Conservation (phyloP, 441 rosid species). For the Adansonia rubrostipa region DNA sequence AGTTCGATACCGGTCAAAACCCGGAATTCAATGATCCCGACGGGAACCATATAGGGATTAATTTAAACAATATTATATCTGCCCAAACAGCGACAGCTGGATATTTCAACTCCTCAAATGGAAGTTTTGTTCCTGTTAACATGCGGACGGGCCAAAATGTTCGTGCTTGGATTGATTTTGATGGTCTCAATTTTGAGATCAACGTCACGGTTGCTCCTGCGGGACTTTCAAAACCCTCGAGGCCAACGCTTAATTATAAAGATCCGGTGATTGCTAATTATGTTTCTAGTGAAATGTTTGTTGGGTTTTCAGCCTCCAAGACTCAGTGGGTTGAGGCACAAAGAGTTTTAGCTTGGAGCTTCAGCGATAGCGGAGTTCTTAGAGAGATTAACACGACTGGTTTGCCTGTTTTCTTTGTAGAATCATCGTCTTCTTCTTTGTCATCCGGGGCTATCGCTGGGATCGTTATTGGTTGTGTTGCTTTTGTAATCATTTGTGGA, state of each 20-base stretch:
- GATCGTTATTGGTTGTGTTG: conserved; percentile 49
- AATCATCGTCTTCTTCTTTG: conserved; percentile 45
- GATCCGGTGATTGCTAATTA: conserved; percentile 64
- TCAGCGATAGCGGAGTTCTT: conserved; percentile 53
- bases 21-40: conserved; percentile 66
- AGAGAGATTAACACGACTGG: conserved; percentile 64
- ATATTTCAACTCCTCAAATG: conserved; percentile 57
- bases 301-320: conserved; percentile 64
- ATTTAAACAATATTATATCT: conserved; percentile 63
- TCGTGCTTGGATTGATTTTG: conserved; percentile 83
- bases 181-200: conserved; percentile 60
- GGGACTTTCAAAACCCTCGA: conserved; percentile 57
- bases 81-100: conserved; percentile 42
- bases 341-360: conserved; percentile 66
- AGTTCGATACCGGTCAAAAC: conserved; percentile 75
- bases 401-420: conserved; percentile 53
- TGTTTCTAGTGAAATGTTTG: conserved; percentile 64
- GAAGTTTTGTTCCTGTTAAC: conserved; percentile 51
- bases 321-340: conserved; percentile 56
- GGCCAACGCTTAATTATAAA: conserved; percentile 60
- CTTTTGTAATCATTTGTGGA: conserved; percentile 37
- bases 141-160: conserved; percentile 76
- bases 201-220: conserved; percentile 73
- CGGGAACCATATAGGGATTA: conserved; percentile 74
- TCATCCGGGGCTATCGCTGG: conserved; percentile 55